Conservation (phyloP, 2,329 filamentous ascomycete species). For the Clarireedia sp. region DNA sequence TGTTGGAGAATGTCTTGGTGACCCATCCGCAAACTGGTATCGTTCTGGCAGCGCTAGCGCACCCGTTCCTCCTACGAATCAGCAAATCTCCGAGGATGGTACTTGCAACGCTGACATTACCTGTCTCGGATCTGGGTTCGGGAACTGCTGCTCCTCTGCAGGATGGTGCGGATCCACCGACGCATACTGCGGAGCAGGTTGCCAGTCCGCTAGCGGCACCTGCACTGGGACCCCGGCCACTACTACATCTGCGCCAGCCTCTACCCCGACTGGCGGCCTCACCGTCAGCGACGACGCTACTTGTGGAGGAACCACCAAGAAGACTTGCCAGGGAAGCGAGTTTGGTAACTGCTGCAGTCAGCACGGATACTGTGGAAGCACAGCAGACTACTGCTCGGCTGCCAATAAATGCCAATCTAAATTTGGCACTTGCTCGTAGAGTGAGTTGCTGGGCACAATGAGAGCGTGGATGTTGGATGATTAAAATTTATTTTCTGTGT, state of each 20-base stretch:
- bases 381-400: constrained; percentile 1
- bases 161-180: constrained; percentile 23
- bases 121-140: constrained; percentile 14
- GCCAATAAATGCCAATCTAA: constrained; percentile 1
- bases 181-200: constrained; percentile 28
- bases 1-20: constrained; percentile 40
- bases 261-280: background rate
- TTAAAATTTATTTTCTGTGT: background rate
- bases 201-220: constrained; percentile 17
- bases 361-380: constrained; percentile 10
- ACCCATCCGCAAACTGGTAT: constrained; percentile 39
- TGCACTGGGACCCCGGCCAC: constrained; percentile 7
- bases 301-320: constrained; percentile 7
- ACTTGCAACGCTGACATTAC: constrained; percentile 11
- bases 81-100: constrained; percentile 13
- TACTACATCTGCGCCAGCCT: background rate
- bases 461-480: background rate
- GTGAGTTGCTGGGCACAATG: background rate
- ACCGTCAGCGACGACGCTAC: constrained; percentile 11
- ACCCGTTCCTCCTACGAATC: background rate
- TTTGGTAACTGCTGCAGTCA: constrained; percentile 18
- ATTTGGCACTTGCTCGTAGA: constrained; percentile 4
- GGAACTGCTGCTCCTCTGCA: constrained; percentile 20
- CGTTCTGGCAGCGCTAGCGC: constrained; percentile 13
- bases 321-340: constrained; percentile 13